Conservation (phyloP, 2,329 filamentous ascomycete genomes). For the Zasmidium cellare region DNA sequence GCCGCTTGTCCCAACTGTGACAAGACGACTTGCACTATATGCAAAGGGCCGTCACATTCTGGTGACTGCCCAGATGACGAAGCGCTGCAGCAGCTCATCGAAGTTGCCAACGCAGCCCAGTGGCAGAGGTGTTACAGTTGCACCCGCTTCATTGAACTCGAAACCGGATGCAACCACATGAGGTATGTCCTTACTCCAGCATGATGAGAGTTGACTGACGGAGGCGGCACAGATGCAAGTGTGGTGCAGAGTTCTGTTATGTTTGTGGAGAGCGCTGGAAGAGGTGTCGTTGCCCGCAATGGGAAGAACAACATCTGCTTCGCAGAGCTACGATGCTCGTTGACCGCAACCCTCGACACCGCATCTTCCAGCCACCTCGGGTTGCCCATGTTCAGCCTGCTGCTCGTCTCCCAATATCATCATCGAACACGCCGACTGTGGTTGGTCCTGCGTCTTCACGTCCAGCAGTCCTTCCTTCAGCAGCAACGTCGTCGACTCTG, state of each 20-base stretch:
- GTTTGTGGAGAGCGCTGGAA: slow-evolving; percentile 29
- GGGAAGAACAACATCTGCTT: slow-evolving; percentile 23
- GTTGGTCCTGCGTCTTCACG: not conserved
- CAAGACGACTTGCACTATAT: slow-evolving; percentile 50
- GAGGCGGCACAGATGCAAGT: slow-evolving; percentile 24
- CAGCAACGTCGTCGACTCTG: too few species aligned
- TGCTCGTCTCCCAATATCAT: not conserved
- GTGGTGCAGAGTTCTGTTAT: slow-evolving; percentile 34
- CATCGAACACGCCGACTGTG: not conserved
- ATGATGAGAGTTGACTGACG: not conserved
- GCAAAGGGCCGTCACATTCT: slow-evolving; percentile 50
- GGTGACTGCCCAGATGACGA: slow-evolving; percentile 52
- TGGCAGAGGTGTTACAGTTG: slow-evolving; percentile 57
- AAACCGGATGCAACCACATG: slow-evolving; percentile 58
- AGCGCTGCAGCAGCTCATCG: slow-evolving; percentile 41
- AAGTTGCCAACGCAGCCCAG: slow-evolving; percentile 42
- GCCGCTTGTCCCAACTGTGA: slow-evolving; percentile 48
- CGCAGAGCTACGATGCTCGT: slow-evolving; percentile 16
- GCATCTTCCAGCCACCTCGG: slow-evolving; percentile 15
- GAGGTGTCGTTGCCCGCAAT: slow-evolving; percentile 26
- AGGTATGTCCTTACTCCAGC: slow-evolving; percentile 47
- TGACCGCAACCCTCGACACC: slow-evolving; percentile 14
- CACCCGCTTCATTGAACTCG: slow-evolving; percentile 49
- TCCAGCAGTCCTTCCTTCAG: too few species aligned
- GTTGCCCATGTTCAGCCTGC: slow-evolving; percentile 12